Evolutionary conservation across 208 protist species (phyloP), one percentile per base, ranked within the genome.

Genomic region (Acanthamoeba sp.): DNA sequence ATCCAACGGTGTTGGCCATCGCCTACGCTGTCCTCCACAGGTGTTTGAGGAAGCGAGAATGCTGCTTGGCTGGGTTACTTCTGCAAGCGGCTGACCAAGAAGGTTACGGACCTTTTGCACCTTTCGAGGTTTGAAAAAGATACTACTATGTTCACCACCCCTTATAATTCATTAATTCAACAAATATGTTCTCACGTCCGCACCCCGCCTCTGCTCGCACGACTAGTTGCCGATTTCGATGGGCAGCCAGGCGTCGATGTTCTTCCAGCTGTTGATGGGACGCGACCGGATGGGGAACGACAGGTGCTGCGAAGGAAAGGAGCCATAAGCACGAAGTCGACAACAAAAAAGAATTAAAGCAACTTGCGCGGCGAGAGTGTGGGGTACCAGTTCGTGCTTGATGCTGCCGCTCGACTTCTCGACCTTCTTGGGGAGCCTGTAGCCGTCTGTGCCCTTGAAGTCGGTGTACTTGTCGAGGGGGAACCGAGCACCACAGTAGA

Each of bases 381-480:
- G 52, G 50, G 14, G 71, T 80, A 80, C 71, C 71, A 88, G 80
- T 32, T 88, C 80, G 80, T 88, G 80, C 80, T 62, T 62, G 45
- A 62, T 32, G n/a, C 7, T 27, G 27, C 16, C 45, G 80, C 32
- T 42, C 45, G 45, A 45, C 80, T 88, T 62, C 29, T 88, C 80
- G 50, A 88, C 9, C 80, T 88, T 88, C 80, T 88, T 88, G 80
- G 80, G 80, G n/a, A 88, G 80, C 42, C 48, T 55, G 80, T 88
- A 88, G 32, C 29, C 12, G 50, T 64, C 50, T 1, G 48, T 88
- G 48, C 80, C 80, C 50, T 88, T 62, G 80, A 64, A 88, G 50
- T 88, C 80, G 32, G 50, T 62, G 80, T 88, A 88, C 48, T 62
- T 62, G 80, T 88, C 80, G 29, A 88, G 80, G 16, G 80, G 80